A percentile compares a stretch with the other conserved stretches of the same genome.
Conservation (phyloP, 306 rosid species). For the Astragalus glycyphyllos region DNA sequence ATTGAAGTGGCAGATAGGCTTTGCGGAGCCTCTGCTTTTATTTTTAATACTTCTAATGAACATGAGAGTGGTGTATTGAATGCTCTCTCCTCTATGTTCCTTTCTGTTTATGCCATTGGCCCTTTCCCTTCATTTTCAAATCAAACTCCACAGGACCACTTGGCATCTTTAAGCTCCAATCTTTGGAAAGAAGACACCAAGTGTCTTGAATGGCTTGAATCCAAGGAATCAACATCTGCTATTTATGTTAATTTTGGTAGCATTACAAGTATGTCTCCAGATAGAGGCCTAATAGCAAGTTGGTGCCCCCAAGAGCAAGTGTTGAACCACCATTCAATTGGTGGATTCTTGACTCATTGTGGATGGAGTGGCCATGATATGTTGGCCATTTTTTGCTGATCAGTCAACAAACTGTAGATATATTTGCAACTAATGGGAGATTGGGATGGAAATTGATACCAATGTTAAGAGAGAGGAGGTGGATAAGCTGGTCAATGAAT, state of each 20-base stretch:
- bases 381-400: too few relatives aligned
- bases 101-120: constrained; percentile 12
- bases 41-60: constrained; percentile 28
- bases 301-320: too few relatives aligned
- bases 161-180: background rate
- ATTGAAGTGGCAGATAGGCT: constrained; percentile 6
- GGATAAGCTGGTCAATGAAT: too few relatives aligned
- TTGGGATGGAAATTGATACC: too few relatives aligned
- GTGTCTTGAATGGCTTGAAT: constrained; percentile 35
- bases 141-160: background rate
- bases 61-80: constrained; percentile 22
- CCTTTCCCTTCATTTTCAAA: constrained; percentile 8
- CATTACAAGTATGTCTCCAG: constrained; percentile 4
- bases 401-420: too few relatives aligned
- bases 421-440: too few relatives aligned
- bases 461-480: too few relatives aligned
- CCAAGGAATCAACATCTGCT: background rate
- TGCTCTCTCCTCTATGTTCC: constrained; percentile 12
- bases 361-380: too few relatives aligned
- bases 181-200: constrained; percentile 36
- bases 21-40: constrained; percentile 14
- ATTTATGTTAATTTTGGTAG: constrained; percentile 43
- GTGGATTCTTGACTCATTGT: too few relatives aligned
- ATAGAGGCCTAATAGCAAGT: too few relatives aligned
- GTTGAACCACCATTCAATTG: too few relatives aligned